Base-by-base conservation (phyloP, 768 basidiomycete species). In the Lenzites betulinus region DNA sequence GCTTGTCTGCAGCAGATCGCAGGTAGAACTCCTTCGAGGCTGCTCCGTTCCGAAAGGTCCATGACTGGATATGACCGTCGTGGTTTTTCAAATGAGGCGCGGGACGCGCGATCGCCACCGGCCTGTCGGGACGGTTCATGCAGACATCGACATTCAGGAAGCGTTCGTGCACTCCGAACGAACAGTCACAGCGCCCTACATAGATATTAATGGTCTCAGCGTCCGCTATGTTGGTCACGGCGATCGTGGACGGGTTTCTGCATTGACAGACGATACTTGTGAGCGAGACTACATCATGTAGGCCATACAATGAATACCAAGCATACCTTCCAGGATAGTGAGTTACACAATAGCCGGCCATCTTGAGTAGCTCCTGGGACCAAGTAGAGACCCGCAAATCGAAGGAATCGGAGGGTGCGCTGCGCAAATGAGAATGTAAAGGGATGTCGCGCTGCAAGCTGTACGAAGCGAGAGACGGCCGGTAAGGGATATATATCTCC, bases 401-500 rank as follows among this genome's bases (percentile, higher is more conserved):
- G 39, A 57, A 57, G 23, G 12, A 16, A 39, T 55, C 46, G 15
- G 30, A 47, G n/a, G 51, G n/a, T 7, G 38, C 9, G 15, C 53
- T 50, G 3, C 44, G 28, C 5, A 60, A 41, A 1, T 30, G 26
- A 11, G 28, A 25, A 22, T 54, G 59, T 6, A 50, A 13, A 2
- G 38, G 39, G 1, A 47, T 46, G 15, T 54, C 59, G 2, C 59
- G 52, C 36, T 48, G 48, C 18, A 53, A 39, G 12, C 35, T 54
- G 11, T 54, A 30, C 22, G 39, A 38, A 3, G 48, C 44, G 3
- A 50, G 26, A 1, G 52, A 33, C 2, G 59, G 59, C 16, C 59
- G 59, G 39, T 60, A 41, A 2, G 59, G 59, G 20, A 60, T 60
- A 48, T 60, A 60, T 16, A 60, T 44, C 7, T 60, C 53, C 30